phyloP scores from a whole-genome alignment of 495 filamentous ascomycete species.

The Trichocladium antarcticum region DNA sequence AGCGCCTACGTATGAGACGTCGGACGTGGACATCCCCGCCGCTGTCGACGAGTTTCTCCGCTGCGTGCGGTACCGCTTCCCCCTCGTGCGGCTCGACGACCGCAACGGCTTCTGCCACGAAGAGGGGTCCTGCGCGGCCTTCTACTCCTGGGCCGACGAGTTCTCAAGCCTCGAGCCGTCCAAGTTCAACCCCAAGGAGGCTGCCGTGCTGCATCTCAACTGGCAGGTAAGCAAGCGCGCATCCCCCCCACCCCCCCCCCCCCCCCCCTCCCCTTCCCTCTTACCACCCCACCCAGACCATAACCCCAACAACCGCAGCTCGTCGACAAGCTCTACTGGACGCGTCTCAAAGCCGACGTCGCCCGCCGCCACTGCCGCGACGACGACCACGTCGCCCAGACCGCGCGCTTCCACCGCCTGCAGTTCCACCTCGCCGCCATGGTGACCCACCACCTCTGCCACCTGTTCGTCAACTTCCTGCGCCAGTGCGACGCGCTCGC shows the following conservation, averaged over 20 bases:
- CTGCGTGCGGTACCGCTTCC: conserved; percentile 13
- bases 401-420: conserved; percentile 10
- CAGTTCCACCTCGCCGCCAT: conserved; percentile 16
- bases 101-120: conserved; percentile 12
- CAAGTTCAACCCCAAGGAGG: conserved; percentile 12
- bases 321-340: conserved; percentile 15
- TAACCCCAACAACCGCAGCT: conserved; percentile 2
- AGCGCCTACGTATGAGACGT: neutral
- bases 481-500: conserved; percentile 1
- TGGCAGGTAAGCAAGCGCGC: conserved; percentile 1
- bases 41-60: conserved; percentile 14
- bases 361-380: conserved; percentile 5
- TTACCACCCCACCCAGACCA: neutral
- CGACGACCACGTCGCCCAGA: conserved; percentile 1
- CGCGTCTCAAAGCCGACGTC: conserved; percentile 14
- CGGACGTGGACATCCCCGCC: neutral
- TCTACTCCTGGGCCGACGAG: conserved; percentile 4
- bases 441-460: conserved; percentile 19
- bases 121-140: neutral
- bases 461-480: conserved; percentile 17
- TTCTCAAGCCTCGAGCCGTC: conserved; percentile 1
- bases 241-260: neutral
- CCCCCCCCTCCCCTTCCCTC: neutral
- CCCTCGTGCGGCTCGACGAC: conserved; percentile 13
- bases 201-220: conserved; percentile 15